Base-by-base conservation (phyloP, 2,329 filamentous ascomycete species). In the Fusarium domesticum region DNA sequence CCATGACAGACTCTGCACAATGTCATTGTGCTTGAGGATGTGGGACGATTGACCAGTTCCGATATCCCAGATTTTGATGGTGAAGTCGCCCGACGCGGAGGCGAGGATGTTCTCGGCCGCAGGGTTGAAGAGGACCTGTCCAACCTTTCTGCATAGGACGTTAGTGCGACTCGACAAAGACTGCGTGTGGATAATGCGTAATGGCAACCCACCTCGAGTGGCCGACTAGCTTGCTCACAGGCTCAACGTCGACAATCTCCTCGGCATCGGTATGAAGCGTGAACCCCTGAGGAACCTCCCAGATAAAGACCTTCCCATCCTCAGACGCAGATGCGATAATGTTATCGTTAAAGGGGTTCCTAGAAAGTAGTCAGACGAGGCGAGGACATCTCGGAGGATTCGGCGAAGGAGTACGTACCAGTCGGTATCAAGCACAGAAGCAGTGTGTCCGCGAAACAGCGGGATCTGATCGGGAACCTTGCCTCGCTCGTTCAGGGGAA, bases 111-210 rank as follows among this genome's bases (percentile, higher is more conserved):
- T 95, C 65, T 96, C 90, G 61, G 93, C 93, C 33, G 92, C 84
- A 39, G 93, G 91, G 73, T 98, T 97, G 79, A 97, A 98, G 42
- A 96, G 81, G 56, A 98, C 92, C 69, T 98, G 93, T 50, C 93
- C 93, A 53, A 98, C 89, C 72, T 98, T 98, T 70, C 92, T 95
- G 66, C n/a, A 38, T 6, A 35, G 5, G 42, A 19, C 39, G 34
- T 59, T 45, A 60, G 56, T 16, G 51, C 40, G 42, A 30, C 25
- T 16, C 19, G n/a, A 18, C 14, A 32, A 15, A 35, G n/a, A 36
- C 18, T 25, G n/a, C 30, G 20, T 20, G 32, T 30, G 36, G 25
- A 19, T 5, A 33, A 39, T 32, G 28, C n/a, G 32, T 14, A 33
- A 34, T 30, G 16, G 30, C 28, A 34, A 50, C 76, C 47, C 71